A percentile compares a stretch with the other conserved stretches of the same genome.
These are phyloP conservation scores for Nigrospora osmanthi DNA, from an alignment of 2,329 filamentous ascomycete species.

Conservation along the genomic window DNA sequence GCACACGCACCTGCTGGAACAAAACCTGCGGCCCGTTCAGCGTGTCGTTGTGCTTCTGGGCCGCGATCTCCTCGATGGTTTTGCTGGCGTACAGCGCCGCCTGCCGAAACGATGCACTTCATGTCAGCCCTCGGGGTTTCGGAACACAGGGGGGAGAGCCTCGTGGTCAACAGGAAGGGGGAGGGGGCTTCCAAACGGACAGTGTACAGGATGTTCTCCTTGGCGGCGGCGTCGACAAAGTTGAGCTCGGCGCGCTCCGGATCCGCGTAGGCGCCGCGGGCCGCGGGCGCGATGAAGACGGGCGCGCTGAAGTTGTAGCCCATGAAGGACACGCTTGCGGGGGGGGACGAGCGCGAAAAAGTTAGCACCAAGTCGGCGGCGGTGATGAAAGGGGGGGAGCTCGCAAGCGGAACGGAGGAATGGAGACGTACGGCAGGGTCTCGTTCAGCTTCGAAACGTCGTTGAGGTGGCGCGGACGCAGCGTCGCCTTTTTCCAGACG, in stretches of 20 bases:
- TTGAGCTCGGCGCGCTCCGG: slow-evolving; percentile 26
- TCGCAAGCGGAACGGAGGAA: not conserved
- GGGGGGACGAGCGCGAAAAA: not conserved
- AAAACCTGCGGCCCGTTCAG: slow-evolving; percentile 10
- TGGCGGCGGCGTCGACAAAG: slow-evolving; percentile 30
- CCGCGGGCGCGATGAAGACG: slow-evolving; percentile 33
- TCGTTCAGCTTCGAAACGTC: slow-evolving; percentile 28
- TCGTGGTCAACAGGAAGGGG: not conserved
- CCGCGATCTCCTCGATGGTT: slow-evolving; percentile 15
- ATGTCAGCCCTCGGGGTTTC: too few species aligned
- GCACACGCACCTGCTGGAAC: slow-evolving; percentile 15
- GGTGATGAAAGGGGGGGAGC: not conserved
- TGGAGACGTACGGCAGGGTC: slow-evolving; percentile 17
- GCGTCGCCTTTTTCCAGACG: slow-evolving; percentile 34
- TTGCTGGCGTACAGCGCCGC: slow-evolving; percentile 12
- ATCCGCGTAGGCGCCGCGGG: slow-evolving; percentile 28
- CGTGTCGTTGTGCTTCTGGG: slow-evolving; percentile 10
- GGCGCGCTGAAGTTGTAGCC: slow-evolving; percentile 34
- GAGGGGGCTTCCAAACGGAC: slow-evolving; percentile 4
- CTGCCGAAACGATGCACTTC: slow-evolving; percentile 3
- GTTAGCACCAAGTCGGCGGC: not conserved
- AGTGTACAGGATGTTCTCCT: slow-evolving; percentile 32
- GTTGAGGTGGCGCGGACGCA: slow-evolving; percentile 31
- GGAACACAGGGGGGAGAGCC: not conserved
- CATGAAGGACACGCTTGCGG: slow-evolving; percentile 31